phyloP scores from a whole-genome alignment of 495 filamentous ascomycete genomes.

The Pseudomonodictys pantanalensis region DNA sequence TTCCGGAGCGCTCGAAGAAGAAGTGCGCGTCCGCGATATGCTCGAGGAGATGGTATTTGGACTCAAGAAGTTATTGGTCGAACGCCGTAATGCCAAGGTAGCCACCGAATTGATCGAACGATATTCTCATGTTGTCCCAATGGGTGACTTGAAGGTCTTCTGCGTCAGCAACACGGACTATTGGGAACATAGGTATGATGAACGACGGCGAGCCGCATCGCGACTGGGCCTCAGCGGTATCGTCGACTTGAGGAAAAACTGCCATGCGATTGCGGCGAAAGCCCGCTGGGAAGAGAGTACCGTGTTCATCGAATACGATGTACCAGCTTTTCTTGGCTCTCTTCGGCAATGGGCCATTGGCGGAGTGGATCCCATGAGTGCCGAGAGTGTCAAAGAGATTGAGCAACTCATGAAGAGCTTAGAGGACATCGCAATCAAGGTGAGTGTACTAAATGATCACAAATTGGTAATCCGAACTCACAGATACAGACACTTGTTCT shows the following conservation, averaged over 20 bases:
- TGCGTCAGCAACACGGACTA: slow-evolving; percentile 25
- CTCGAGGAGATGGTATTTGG: slow-evolving; percentile 18
- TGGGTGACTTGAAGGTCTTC: slow-evolving; percentile 20
- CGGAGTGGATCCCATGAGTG: background rate
- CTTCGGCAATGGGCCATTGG: slow-evolving; percentile 20
- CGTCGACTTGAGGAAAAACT: slow-evolving; percentile 14
- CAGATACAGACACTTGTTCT: slow-evolving; percentile 14
- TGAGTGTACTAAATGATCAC: background rate
- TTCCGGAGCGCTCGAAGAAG: slow-evolving; percentile 18
- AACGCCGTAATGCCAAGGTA: slow-evolving; percentile 15
- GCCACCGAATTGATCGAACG: slow-evolving; percentile 14
- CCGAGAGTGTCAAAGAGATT: background rate
- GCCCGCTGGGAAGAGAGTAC: slow-evolving; percentile 13
- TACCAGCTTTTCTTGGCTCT: slow-evolving; percentile 24
- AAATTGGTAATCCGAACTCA: background rate
- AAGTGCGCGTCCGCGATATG: slow-evolving; percentile 15
- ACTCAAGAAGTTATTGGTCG: slow-evolving; percentile 21
- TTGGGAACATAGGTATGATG: slow-evolving; percentile 22
- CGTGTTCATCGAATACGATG: slow-evolving; percentile 17
- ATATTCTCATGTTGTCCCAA: slow-evolving; percentile 9
- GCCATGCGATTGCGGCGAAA: slow-evolving; percentile 20
- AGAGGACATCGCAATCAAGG: slow-evolving; percentile 13
- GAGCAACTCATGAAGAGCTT: slow-evolving; percentile 7
- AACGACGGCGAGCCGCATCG: slow-evolving; percentile 11
- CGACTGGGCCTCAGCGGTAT: slow-evolving; percentile 26